phyloP scores from a whole-genome alignment of 2,329 filamentous ascomycete genomes.

The Aspergillus uvarum region DNA sequence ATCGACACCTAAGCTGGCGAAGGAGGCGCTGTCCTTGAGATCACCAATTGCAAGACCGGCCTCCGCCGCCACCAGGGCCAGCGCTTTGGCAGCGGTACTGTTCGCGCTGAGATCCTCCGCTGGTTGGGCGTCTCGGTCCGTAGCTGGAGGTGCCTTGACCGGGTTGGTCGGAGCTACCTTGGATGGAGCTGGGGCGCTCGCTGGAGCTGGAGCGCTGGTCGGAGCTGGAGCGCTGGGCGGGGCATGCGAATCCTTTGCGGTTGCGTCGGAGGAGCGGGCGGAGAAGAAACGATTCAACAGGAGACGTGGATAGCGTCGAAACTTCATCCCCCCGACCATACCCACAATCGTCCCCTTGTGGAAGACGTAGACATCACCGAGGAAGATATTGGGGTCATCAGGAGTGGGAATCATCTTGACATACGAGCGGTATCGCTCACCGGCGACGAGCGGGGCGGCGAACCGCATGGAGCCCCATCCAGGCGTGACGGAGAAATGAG shows the following conservation, averaged over 20 bases:
- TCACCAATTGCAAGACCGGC: constrained; percentile 24
- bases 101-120: not conserved
- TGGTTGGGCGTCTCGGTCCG: not conserved
- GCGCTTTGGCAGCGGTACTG: constrained; percentile 14
- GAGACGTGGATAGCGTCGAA: constrained; percentile 32
- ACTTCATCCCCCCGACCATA: constrained; percentile 33
- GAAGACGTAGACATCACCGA: not conserved
- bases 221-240: not conserved
- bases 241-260: constrained; percentile 1
- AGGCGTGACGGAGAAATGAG: no score
- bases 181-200: not conserved
- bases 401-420: no score
- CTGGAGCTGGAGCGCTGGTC: not conserved
- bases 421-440: no score
- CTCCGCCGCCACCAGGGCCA: constrained; percentile 32
- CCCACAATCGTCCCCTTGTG: constrained; percentile 28
- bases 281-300: constrained; percentile 23
- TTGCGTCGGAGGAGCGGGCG: constrained; percentile 1
- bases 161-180: no score
- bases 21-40: constrained; percentile 26
- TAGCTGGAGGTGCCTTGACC: no score
- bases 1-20: constrained; percentile 37
- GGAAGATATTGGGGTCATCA: no score
- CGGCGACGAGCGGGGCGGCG: no score
- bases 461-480: no score